Evolutionary conservation across 176 grass and related monocot species (phyloP), one percentile per base, ranked within the genome.

Genomic region (Lolium multiflorum): DNA sequence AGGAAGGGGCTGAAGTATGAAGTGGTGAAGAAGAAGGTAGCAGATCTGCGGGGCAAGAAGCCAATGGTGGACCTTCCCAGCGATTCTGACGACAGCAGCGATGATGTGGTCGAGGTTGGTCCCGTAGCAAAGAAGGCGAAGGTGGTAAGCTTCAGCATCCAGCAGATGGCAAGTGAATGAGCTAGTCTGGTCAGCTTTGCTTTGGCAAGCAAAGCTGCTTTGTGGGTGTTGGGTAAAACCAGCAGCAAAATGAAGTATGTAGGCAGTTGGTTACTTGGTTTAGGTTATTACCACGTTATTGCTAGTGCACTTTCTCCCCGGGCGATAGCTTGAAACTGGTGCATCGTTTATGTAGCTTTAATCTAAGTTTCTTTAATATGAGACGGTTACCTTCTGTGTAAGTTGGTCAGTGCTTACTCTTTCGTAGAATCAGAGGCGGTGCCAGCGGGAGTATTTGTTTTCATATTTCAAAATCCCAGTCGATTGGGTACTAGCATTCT

Each of bases 1-100:
- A 73, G 48, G 70, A 73, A 73, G 70, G n/a, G 70, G 70, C 11
- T 73, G 41, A 24, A 73, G 21, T 73, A 48, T 73, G 20, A 48
- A 73, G 43, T 73, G 43, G 70, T 15, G 70, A 73, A 73, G 43
- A 64, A 11, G 61, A 73, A 73, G 11, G 5, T 73, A 22, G 20
- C 20, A 14, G 70, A 73, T 21, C 12, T 1, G 0, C 43, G 11
- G n/a, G 70, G n/a, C 11, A 48, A 48, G 70, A 24, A 48, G 2
- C 43, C 43, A 48, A 14, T 73, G 43, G n/a, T 73, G 43, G 43
- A 73, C 4, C 11, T 48, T 48, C 11, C 43, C 41, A 15, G 5
- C 6, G n/a, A 48, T 46, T 73, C 70, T 12, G 21, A 24, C 3
- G n/a, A 73, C 44, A 69, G 28, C 65, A 25, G 43, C n/a, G 6